phyloP scores from a whole-genome alignment of 1,139 yeast genomes.

The Wickerhamomyces sp. region DNA sequence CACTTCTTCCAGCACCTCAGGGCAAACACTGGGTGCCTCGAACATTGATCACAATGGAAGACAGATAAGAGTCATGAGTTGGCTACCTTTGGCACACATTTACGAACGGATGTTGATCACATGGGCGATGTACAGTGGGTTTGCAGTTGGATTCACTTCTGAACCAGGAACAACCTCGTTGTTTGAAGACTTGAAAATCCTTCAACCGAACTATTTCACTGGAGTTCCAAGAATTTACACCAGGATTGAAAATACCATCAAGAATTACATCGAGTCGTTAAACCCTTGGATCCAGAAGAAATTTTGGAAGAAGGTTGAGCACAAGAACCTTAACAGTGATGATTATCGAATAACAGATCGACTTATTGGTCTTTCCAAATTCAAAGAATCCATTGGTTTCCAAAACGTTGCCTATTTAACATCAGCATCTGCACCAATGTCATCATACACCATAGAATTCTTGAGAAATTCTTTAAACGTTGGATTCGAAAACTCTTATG shows the following conservation, averaged over 20 bases:
- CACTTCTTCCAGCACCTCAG: no score
- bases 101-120: constrained; percentile 27
- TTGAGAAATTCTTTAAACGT: constrained; percentile 37
- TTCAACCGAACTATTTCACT: constrained; percentile 44
- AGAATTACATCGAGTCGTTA: constrained; percentile 5
- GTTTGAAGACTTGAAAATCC: constrained; percentile 44
- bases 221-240: constrained; percentile 59
- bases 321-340: constrained; percentile 1
- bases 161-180: constrained; percentile 25
- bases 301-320: constrained; percentile 4
- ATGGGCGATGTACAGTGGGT: constrained; percentile 14
- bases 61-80: constrained; percentile 20
- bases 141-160: constrained; percentile 36
- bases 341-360: constrained; percentile 4
- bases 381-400: constrained; percentile 13
- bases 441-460: constrained; percentile 31
- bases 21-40: no score
- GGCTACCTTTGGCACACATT: constrained; percentile 45
- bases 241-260: constrained; percentile 43
- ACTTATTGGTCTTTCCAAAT: constrained; percentile 2
- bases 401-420: constrained; percentile 25
- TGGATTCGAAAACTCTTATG: constrained; percentile 58
- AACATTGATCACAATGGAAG: constrained; percentile 8
- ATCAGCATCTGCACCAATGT: constrained; percentile 46
- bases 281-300: constrained; percentile 4